Conservation (phyloP, 1,284 basidiomycete genomes). For the Melampsora americana region DNA sequence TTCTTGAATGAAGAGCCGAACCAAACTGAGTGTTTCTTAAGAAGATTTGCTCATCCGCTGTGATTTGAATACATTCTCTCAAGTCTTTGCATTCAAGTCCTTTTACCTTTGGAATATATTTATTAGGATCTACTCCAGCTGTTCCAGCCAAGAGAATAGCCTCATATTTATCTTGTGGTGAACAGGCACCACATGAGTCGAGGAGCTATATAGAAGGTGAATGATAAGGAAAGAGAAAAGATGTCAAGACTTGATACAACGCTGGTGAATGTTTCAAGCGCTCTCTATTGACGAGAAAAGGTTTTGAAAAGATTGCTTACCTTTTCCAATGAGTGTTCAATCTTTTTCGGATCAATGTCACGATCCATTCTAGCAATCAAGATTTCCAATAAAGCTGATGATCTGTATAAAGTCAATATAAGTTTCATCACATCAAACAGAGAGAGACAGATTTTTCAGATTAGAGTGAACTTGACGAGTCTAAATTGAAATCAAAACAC, state of each 20-base stretch:
- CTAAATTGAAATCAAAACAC: neutral
- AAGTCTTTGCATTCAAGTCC: neutral
- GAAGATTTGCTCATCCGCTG: neutral
- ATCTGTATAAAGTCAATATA: neutral
- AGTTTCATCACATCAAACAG: too few species aligned
- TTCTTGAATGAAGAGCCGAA: neutral
- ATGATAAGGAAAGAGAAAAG: neutral
- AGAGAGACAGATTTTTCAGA: neutral
- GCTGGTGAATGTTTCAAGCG: neutral
- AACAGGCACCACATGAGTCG: neutral
- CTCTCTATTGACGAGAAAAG: neutral
- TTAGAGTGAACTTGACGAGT: neutral
- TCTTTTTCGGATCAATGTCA: neutral
- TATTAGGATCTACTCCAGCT: neutral
- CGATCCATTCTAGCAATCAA: neutral
- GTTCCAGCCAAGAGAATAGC: neutral
- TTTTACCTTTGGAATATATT: neutral
- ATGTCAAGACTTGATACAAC: neutral
- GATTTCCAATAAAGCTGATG: neutral
- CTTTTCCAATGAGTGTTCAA: neutral
- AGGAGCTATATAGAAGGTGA: neutral
- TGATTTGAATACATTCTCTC: neutral
- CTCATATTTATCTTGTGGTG: neutral
- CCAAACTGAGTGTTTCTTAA: neutral
- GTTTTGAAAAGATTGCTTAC: neutral